These are phyloP conservation scores for Aotearoamyces nothofagi DNA, from an alignment of 2,329 filamentous ascomycete species.

Conservation along the genomic window DNA sequence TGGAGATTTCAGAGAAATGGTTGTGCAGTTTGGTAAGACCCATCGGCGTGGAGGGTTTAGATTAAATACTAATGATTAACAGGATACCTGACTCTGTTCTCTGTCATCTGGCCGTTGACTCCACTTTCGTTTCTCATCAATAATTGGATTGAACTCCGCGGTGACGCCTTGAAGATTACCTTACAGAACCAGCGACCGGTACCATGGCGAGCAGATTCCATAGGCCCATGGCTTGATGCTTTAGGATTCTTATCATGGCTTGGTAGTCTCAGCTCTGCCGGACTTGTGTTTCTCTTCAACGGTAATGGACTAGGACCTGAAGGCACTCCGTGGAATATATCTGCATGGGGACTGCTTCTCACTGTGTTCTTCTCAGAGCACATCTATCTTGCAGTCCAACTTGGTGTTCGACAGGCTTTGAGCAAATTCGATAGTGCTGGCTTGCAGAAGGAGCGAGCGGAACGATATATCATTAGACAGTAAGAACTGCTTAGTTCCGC, in stretches of 20 bases:
- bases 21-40: constrained; percentile 60
- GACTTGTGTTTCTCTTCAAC: constrained; percentile 80
- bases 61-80: constrained; percentile 18
- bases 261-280: constrained; percentile 74
- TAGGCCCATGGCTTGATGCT: constrained; percentile 81
- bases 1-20: constrained; percentile 84
- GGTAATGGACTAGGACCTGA: constrained; percentile 48
- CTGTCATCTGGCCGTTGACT: constrained; percentile 88
- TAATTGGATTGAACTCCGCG: constrained; percentile 90
- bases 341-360: constrained; percentile 66
- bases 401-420: constrained; percentile 57
- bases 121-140: constrained; percentile 81
- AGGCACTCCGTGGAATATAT: constrained; percentile 55
- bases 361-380: constrained; percentile 81
- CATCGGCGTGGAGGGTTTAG: constrained; percentile 2
- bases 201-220: constrained; percentile 81
- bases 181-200: constrained; percentile 78
- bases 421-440: constrained; percentile 74
- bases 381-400: constrained; percentile 66
- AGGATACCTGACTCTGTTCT: constrained; percentile 84
- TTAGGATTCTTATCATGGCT: constrained; percentile 88
- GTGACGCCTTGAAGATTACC: constrained; percentile 89
- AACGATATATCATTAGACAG: constrained; percentile 70
- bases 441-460: constrained; percentile 68
- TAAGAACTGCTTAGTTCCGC: constrained; percentile 31